phyloP scores from a whole-genome alignment of 139 green algal species.

The Limnomonas spitsbergensis region DNA sequence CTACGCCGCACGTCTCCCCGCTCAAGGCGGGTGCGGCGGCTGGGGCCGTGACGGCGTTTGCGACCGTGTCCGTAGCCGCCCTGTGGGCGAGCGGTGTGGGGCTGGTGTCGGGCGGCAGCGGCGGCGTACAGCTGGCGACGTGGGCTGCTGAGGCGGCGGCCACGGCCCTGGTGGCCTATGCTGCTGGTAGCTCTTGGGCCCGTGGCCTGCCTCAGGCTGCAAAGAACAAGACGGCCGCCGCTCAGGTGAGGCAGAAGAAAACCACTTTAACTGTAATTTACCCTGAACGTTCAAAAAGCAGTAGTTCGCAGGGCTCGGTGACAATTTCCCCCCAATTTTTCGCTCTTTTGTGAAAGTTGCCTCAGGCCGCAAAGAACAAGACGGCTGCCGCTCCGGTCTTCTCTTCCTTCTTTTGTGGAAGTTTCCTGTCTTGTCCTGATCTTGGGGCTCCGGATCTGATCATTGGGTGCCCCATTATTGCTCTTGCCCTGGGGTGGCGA shows the following conservation, averaged over 20 bases:
- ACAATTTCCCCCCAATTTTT: too few relatives aligned
- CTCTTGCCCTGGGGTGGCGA: too few relatives aligned
- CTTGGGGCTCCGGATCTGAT: too few relatives aligned
- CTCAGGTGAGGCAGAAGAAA: slow-evolving; percentile 22
- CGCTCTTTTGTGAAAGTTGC: too few relatives aligned
- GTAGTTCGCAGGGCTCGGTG: too few relatives aligned
- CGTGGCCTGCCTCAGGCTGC: slow-evolving; percentile 13
- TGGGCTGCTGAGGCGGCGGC: neutral
- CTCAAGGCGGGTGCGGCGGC: slow-evolving; percentile 30
- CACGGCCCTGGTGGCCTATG: slow-evolving; percentile 19
- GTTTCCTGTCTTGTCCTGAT: too few relatives aligned
- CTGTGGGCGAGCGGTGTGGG: neutral
- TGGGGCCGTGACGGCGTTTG: neutral
- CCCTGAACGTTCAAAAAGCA: too few relatives aligned
- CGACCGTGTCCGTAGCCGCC: neutral
- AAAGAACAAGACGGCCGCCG: neutral
- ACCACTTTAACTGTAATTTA: too few relatives aligned
- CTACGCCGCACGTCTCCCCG: slow-evolving; percentile 39
- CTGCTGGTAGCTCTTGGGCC: slow-evolving; percentile 27
- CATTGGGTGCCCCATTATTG: too few relatives aligned
- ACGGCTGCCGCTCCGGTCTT: slow-evolving; percentile 9
- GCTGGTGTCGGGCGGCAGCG: neutral
- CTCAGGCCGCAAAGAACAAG: slow-evolving; percentile 3
- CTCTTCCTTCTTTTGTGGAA: too few relatives aligned
- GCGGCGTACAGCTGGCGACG: too few relatives aligned